Base-by-base conservation (phyloP, 805 yeast species). In the Yarrowia deformans region DNA sequence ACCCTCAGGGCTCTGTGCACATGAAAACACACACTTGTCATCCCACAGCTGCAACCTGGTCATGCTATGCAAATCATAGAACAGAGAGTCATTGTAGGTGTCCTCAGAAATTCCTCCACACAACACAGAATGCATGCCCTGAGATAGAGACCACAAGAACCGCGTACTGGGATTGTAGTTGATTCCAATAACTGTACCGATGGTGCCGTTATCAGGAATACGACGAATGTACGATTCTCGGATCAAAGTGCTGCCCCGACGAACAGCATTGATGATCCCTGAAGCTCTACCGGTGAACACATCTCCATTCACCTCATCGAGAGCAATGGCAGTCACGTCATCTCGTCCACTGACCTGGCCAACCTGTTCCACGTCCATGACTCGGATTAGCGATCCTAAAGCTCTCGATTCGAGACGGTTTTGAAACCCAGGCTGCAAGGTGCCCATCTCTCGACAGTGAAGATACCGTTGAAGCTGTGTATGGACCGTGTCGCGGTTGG, bases 1-100 rank as follows among this genome's bases (percentile, higher is more conserved):
- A 68, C 70, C 42, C 37, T 48, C 14, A 69, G 73, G 61, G 68
- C 73, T 40, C 74, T 63, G 60, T 58, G 64, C 35, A 73, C 75
- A 50, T 70, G 72, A 40, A 70, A 49, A 43, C 39, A 67, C 40
- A 46, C 67, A 39, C 55, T 39, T 42, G 69, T 70, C 50, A 67
- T 67, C 68, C 61, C 56, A 61, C 69, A 37, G 63, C 48, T 12
- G 72, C 63, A 46, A 52, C 50, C 63, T 69, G 58, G 63, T 72
- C 73, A 48, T 72, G 48, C 40, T 70, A 50, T 18, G 71, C 67
- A 45, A 69, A 69, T 18, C 71, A 32, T 49, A 71, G 61, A 39
- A 64, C 18, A 39, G 64, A n/a, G 50, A 40, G 45, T 48, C 56
- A 7, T 16, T 23, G 23, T 63, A 63, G 4, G 56, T 40, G 16